A percentile compares a stretch with the other conserved stretches of the same genome.
These are phyloP conservation scores for Podospora bellae-mahoneyi DNA, from an alignment of 495 filamentous ascomycete genomes.

Conservation along the genomic window DNA sequence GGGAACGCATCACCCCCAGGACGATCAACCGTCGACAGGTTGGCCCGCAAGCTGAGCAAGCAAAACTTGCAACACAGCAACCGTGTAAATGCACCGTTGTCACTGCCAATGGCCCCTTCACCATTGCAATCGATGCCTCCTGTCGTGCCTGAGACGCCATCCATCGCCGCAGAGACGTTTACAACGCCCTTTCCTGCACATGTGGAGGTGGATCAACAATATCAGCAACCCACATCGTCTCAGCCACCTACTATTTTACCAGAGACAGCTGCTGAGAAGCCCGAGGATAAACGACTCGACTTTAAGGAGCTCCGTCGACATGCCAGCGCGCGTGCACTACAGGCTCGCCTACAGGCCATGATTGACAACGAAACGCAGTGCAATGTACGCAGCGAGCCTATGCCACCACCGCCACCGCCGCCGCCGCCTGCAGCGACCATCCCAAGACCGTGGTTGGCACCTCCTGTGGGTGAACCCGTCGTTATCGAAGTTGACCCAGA, in stretches of 20 bases:
- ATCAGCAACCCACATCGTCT: background rate
- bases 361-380: conserved; percentile 38
- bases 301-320: conserved; percentile 18
- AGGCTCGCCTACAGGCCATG: conserved; percentile 35
- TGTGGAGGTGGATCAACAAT: conserved; percentile 5
- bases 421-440: conserved; percentile 2
- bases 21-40: conserved; percentile 25
- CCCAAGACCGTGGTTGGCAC: background rate
- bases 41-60: conserved; percentile 37
- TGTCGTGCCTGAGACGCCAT: background rate
- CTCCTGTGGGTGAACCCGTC: background rate
- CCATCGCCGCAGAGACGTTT: background rate
- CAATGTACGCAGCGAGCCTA: conserved; percentile 30
- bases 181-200: background rate
- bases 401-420: conserved; percentile 11
- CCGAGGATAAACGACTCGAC: conserved; percentile 8
- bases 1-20: background rate
- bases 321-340: conserved; percentile 22
- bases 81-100: conserved; percentile 1
- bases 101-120: background rate
- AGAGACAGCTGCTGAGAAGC: background rate
- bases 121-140: background rate
- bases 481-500: conserved; percentile 22
- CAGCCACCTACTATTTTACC: background rate
- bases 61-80: conserved; percentile 31